Percentiles rank a stretch among this genome's conserved stretches.
Evolutionary conservation across 139 green algal species (phyloP).

Genomic region (Dunaliella primolecta): DNA sequence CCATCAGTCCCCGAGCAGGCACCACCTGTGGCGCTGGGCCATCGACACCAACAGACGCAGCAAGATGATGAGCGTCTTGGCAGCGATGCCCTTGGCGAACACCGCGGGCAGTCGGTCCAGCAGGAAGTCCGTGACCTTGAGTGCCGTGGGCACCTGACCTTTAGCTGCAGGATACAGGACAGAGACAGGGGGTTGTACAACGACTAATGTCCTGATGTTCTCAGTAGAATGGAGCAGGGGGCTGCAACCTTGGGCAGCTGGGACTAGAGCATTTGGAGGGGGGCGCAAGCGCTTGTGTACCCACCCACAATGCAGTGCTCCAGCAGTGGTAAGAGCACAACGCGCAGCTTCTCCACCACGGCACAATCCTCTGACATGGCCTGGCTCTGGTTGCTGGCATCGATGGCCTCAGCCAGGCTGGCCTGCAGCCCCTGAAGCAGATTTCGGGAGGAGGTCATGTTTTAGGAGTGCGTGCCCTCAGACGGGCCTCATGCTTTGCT

Average conservation of each 20-base stretch:
- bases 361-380: background rate
- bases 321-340: background rate
- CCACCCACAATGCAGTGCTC: background rate
- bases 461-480: no score
- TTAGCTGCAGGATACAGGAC: conserved; percentile 5
- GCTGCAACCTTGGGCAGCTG: no score
- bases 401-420: background rate
- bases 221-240: no score
- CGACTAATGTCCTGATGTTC: no score
- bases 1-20: background rate
- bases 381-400: background rate
- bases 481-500: no score
- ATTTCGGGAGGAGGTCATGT: background rate
- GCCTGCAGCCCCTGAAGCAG: background rate
- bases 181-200: no score
- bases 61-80: background rate
- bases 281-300: no score
- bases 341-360: background rate
- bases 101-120: conserved; percentile 2
- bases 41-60: background rate
- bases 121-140: conserved; percentile 7
- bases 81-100: background rate
- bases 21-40: conserved; percentile 3
- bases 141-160: background rate
- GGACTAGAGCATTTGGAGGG: no score